These are phyloP conservation scores for Claviceps arundinis DNA, from an alignment of 2,329 filamentous ascomycete genomes.

Conservation along the genomic window DNA sequence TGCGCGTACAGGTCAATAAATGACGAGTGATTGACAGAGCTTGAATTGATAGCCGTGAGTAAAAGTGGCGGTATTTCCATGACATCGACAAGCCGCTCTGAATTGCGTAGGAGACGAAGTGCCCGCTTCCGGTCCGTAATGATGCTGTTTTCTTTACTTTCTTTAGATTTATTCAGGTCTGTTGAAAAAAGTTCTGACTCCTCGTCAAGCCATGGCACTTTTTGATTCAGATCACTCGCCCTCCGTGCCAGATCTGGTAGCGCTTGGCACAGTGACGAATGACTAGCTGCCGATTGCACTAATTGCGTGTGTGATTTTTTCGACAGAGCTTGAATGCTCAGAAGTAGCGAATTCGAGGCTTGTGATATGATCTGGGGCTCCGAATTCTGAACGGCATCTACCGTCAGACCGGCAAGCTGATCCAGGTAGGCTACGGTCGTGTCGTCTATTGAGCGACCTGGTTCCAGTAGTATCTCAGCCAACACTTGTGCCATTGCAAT, in stretches of 20 bases:
- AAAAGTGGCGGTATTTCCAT: constrained; percentile 80
- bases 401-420: constrained; percentile 62
- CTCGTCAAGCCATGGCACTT: constrained; percentile 66
- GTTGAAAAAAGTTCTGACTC: constrained; percentile 69
- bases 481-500: constrained; percentile 23
- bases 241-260: constrained; percentile 58
- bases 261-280: constrained; percentile 57
- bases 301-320: constrained; percentile 80
- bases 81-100: constrained; percentile 79
- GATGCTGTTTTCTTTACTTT: constrained; percentile 53
- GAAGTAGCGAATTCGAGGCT: constrained; percentile 62
- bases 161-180: constrained; percentile 63
- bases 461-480: constrained; percentile 19
- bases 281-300: constrained; percentile 65
- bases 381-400: constrained; percentile 56
- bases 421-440: constrained; percentile 59
- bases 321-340: constrained; percentile 76
- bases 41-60: constrained; percentile 58
- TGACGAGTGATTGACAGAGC: constrained; percentile 66
- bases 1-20: constrained; percentile 89
- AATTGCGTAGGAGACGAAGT: constrained; percentile 70
- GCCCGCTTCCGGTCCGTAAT: constrained; percentile 65
- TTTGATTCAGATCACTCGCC: constrained; percentile 52
- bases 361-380: constrained; percentile 76
- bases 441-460: constrained; percentile 27